Conservation (phyloP, 192 early-diverging fungal genomes). For the Coemansia sp. region DNA sequence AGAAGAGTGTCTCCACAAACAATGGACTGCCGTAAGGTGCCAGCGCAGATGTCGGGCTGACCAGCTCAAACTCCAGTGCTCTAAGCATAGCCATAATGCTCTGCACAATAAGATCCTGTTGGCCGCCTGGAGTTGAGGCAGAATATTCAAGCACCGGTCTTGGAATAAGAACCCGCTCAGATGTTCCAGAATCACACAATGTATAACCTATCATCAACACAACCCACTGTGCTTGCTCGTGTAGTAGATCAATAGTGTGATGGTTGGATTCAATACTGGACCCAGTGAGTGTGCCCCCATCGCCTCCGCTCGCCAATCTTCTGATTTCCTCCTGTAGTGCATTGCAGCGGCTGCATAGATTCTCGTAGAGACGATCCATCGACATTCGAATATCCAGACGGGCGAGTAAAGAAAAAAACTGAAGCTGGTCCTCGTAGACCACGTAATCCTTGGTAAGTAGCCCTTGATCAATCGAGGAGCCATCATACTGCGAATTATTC, state of each 20-base stretch:
- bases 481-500: conserved; percentile 15
- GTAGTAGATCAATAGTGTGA: conserved; percentile 38
- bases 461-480: conserved; percentile 30
- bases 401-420: conserved; percentile 45
- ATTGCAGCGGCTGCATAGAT: conserved; percentile 32
- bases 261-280: conserved; percentile 11
- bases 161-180: conserved; percentile 49
- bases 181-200: conserved; percentile 41
- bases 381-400: conserved; percentile 41
- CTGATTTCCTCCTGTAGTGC: conserved; percentile 37
- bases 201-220: conserved; percentile 44
- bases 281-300: not conserved
- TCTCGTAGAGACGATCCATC: conserved; percentile 33
- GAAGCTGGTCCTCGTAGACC: conserved; percentile 53
- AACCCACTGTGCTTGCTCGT: conserved; percentile 52
- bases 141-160: conserved; percentile 30
- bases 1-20: conserved; percentile 48
- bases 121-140: conserved; percentile 6
- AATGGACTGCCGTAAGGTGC: conserved; percentile 38
- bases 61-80: conserved; percentile 44
- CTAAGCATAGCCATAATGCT: conserved; percentile 37
- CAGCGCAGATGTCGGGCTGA: conserved; percentile 18
- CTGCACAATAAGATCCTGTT: conserved; percentile 38
- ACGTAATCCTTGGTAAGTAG: conserved; percentile 49
- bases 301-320: conserved; percentile 8